These are phyloP conservation scores for Pythium aphanidermatum DNA, from an alignment of 352 stramenopile species.

Conservation along the genomic window DNA sequence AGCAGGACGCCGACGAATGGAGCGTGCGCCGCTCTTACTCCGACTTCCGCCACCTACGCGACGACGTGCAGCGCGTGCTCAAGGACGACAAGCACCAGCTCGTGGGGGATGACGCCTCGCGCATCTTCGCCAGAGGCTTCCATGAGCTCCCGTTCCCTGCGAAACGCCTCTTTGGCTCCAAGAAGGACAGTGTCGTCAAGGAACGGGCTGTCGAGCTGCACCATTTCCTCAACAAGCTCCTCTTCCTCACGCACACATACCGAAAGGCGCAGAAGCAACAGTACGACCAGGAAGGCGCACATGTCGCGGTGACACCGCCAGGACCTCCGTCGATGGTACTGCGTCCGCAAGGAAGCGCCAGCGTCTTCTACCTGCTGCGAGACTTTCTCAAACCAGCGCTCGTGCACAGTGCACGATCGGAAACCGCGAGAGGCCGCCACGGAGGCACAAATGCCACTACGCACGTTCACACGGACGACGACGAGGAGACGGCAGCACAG, in stretches of 20 bases:
- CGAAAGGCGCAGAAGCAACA: conserved; percentile 64
- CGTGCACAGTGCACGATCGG: conserved; percentile 7
- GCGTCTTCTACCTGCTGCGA: conserved; percentile 55
- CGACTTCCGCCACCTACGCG: conserved; percentile 64
- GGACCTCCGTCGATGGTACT: conserved; percentile 27
- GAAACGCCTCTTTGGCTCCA: conserved; percentile 60
- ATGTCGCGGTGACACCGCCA: conserved; percentile 13
- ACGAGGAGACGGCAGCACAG: conserved; percentile 24
- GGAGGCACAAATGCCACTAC: neutral
- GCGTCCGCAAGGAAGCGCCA: conserved; percentile 44
- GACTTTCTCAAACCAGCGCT: conserved; percentile 64
- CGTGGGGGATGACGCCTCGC: conserved; percentile 39
- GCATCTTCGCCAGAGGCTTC: conserved; percentile 29
- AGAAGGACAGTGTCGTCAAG: conserved; percentile 68
- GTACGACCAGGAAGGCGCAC: conserved; percentile 23
- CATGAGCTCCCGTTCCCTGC: conserved; percentile 43
- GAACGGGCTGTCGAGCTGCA: conserved; percentile 66
- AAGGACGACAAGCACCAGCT: conserved; percentile 43
- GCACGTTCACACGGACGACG: conserved; percentile 5
- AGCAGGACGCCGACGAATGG: conserved; percentile 69
- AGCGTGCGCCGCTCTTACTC: conserved; percentile 62
- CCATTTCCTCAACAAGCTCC: conserved; percentile 66
- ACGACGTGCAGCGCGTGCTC: conserved; percentile 61
- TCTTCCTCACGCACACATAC: conserved; percentile 70
- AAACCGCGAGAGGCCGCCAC: conserved; percentile 11